Evolutionary conservation across 768 basidiomycete species (phyloP).

Genomic region (Ramaria rubella): DNA sequence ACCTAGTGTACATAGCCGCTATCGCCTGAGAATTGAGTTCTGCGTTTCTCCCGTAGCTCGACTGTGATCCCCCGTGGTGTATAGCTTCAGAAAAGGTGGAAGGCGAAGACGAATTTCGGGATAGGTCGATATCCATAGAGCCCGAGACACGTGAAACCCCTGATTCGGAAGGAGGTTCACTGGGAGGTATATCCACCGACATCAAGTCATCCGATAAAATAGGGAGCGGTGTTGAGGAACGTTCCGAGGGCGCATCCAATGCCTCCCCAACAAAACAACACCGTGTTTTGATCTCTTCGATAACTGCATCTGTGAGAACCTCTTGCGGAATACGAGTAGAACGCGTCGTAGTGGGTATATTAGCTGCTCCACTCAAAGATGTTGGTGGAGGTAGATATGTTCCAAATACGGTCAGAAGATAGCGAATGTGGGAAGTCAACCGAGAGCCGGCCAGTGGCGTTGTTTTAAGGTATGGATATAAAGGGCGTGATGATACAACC

Average conservation of each 20-base stretch:
- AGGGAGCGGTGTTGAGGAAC: not conserved
- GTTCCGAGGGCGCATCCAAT: conserved; percentile 32
- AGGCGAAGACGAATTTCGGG: conserved; percentile 52
- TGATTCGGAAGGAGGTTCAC: conserved; percentile 53
- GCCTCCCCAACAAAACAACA: conserved; percentile 79
- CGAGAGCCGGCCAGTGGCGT: conserved; percentile 84
- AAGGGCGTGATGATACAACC: conserved; percentile 86
- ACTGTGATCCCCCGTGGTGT: conserved; percentile 18
- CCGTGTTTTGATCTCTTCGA: conserved; percentile 87
- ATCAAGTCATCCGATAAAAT: conserved; percentile 10
- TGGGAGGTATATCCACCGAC: conserved; percentile 14
- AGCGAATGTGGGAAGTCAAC: conserved; percentile 73
- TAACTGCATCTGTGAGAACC: conserved; percentile 68
- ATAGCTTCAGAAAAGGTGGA: conserved; percentile 32
- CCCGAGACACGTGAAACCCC: conserved; percentile 52
- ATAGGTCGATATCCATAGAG: conserved; percentile 45
- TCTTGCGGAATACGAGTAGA: conserved; percentile 68
- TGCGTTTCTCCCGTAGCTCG: conserved; percentile 22
- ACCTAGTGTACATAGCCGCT: conserved; percentile 61
- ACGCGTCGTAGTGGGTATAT: conserved; percentile 55
- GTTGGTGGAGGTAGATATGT: conserved; percentile 79
- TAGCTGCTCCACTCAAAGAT: conserved; percentile 57
- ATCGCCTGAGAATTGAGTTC: conserved; percentile 60
- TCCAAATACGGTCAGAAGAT: conserved; percentile 76
- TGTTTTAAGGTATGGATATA: conserved; percentile 75